Evolutionary conservation across 1,284 basidiomycete genomes (phyloP), one percentile per base, ranked within the genome.

Genomic region (Melampsora abietis-canadensis): DNA sequence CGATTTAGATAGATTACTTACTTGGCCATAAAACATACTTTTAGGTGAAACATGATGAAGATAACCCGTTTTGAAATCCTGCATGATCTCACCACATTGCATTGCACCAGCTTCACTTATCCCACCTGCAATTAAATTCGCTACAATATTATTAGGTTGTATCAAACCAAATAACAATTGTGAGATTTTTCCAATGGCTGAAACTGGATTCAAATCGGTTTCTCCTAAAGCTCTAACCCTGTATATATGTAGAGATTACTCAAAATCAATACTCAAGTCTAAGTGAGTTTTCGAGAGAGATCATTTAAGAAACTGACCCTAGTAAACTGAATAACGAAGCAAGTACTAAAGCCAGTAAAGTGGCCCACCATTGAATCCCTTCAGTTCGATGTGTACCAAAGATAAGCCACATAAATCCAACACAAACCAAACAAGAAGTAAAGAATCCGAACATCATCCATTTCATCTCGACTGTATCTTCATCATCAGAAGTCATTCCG

Each of bases 81-180:
- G 94, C 94, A 98, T 97, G 21, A 98, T 87, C 82, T 98, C 94
- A 19, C 94, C 95, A 8, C 94, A 93, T 88, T 96, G 93, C 83
- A 92, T 91, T 30, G 94, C 94, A 19, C 94, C 94, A 34, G 94
- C 94, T 84, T 98, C 94, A 5, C 93, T 90, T 17, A 98, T 93
- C 46, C 93, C 94, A 12, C 94, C 94, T 2, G 94, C 94, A 73
- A 98, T 92, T 79, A 98, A 90, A 80, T 97, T 97, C 4, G 94
- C 94, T 3, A 97, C 91, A 21, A 96, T 76, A 62, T 82, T 81
- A 40, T 92, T 91, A 0, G 94, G 94, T 81, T 96, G 94, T 60
- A 97, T 86, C 83, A 94, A 89, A 0, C 93, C 94, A 79, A 98
- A 98, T 76, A 97, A 85, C 19, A 98, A 85, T 80, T 98, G 94